phyloP scores from a whole-genome alignment of 306 rosid genomes.

The Quercus alba region DNA sequence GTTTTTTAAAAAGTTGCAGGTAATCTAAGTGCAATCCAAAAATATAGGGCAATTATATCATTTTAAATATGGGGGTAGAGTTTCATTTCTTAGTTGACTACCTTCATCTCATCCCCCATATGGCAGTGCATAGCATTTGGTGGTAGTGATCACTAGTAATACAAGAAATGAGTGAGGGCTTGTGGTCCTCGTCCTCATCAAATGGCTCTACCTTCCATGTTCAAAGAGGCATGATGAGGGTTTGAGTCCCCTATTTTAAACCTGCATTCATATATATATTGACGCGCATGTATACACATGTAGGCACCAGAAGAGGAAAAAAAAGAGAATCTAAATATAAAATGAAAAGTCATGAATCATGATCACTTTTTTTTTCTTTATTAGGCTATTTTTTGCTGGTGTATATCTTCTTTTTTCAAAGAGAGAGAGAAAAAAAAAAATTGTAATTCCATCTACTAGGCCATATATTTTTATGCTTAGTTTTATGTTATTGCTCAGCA shows the following conservation, averaged over 20 bases:
- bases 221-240: constrained; percentile 54
- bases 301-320: neutral
- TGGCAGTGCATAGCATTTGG: constrained; percentile 41
- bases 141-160: constrained; percentile 32
- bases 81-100: constrained; percentile 73
- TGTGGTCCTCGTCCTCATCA: constrained; percentile 57
- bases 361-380: no score
- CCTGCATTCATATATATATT: constrained; percentile 19
- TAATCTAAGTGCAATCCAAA: neutral
- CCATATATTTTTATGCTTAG: neutral
- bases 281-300: neutral
- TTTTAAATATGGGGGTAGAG: constrained; percentile 32
- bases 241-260: neutral
- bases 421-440: neutral
- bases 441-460: no score
- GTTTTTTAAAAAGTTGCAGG: no score
- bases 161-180: constrained; percentile 64
- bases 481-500: neutral
- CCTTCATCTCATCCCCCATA: constrained; percentile 20
- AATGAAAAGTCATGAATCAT: neutral
- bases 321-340: neutral
- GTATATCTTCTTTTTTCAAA: neutral
- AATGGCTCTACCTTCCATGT: constrained; percentile 38
- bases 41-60: constrained; percentile 30
- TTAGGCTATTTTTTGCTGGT: neutral